Conservation (phyloP, 108 stramenopile genomes). For the Mayamaea pseudoterrestris region DNA sequence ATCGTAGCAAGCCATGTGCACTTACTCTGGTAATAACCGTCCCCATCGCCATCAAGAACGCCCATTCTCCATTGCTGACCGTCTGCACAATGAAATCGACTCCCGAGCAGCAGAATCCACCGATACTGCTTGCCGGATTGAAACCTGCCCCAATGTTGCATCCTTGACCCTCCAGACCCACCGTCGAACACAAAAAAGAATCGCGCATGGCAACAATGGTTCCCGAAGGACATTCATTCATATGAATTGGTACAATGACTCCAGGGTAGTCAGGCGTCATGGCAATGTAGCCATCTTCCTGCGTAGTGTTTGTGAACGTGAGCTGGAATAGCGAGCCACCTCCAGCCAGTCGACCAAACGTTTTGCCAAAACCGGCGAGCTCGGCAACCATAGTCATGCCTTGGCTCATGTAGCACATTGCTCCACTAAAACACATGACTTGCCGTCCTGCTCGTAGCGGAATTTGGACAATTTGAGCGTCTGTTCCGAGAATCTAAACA, state of each 20-base stretch:
- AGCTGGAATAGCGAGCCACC: slow-evolving; percentile 35
- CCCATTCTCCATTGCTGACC: slow-evolving; percentile 28
- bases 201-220: slow-evolving; percentile 29
- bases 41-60: slow-evolving; percentile 53
- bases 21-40: slow-evolving; percentile 23
- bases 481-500: slow-evolving; percentile 41
- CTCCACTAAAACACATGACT: slow-evolving; percentile 36
- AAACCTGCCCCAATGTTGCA: slow-evolving; percentile 30
- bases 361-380: slow-evolving; percentile 19
- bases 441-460: slow-evolving; percentile 28
- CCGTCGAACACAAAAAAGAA: slow-evolving; percentile 35
- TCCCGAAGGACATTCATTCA: slow-evolving; percentile 12
- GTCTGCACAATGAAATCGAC: slow-evolving; percentile 42
- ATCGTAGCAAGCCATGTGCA: background rate
- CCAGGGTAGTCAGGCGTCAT: slow-evolving; percentile 49
- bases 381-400: slow-evolving; percentile 26
- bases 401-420: slow-evolving; percentile 51
- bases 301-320: slow-evolving; percentile 27
- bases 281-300: slow-evolving; percentile 28
- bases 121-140: slow-evolving; percentile 22
- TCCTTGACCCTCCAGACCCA: slow-evolving; percentile 12
- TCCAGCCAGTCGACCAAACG: slow-evolving; percentile 35
- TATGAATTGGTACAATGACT: slow-evolving; percentile 38
- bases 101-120: slow-evolving; percentile 38
- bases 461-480: slow-evolving; percentile 39